Base-by-base conservation (phyloP, 352 stramenopile species). In the Phytophthora meadii region DNA sequence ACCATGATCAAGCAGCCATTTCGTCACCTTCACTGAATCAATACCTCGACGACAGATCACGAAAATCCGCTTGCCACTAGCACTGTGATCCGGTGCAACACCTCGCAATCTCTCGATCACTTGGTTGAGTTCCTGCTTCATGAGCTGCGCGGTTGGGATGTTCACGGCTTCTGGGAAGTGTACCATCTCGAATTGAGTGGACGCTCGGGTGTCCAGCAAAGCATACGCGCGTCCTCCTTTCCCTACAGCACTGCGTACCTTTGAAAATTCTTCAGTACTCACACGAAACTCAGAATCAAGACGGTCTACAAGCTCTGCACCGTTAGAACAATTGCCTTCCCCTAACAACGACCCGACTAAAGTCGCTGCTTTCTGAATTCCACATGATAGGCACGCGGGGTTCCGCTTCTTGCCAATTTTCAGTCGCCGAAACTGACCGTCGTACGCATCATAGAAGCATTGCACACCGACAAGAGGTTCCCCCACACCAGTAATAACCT, bases 11-110 rank as follows among this genome's bases (percentile, higher is more conserved):
- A 90, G 9, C n/a, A 95, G 55, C 80, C 82, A 89, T 40, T 72
- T 51, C 10, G 84, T 86, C 12, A 83, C 81, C 7, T 67, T 68
- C 4, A 87, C 68, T 8, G 86, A 95, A 51, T 93, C 86, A 5
- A 94, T 68, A 7, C 88, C 88, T 28, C 88, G 86, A n/a, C 86
- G 81, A 48, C 88, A 95, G 37, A 95, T 90, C 28, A 95, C 86
- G 37, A 88, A 82, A 4, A 51, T 67, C 56, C 15, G 54, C 15
- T 63, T 64, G 4, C 22, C 14, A 6, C 1, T 17, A 22, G 27
- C 24, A 22, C 14, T 14, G 36, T n/a, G 7, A 17, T 39, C 39
- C 5, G 47, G 25, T 19, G 17, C 39, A 22, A 19, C 36, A 40
- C 52, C 30, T 22, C 71, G 56, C 37, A 83, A 58, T 3, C 17